Evolutionary conservation across 768 basidiomycete species (phyloP).

Genomic region (Chalciporus pseudorubinellus): DNA sequence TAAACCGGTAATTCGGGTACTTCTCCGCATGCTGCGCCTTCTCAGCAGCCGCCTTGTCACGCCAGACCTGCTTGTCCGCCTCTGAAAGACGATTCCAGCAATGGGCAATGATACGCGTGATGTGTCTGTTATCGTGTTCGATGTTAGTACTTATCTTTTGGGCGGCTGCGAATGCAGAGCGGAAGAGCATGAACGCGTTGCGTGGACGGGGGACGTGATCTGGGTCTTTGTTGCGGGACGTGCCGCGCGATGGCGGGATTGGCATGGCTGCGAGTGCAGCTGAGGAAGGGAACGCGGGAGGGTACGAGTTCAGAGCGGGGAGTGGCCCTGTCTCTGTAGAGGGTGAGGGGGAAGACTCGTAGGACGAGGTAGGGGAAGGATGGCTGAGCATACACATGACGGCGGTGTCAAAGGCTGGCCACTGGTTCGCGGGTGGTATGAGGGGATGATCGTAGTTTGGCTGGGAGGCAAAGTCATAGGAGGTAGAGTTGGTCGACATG

Average conservation of each 20-base stretch:
- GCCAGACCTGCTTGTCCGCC: constrained; percentile 50
- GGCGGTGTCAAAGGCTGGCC: constrained; percentile 27
- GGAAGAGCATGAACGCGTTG: constrained; percentile 56
- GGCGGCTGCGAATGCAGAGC: constrained; percentile 56
- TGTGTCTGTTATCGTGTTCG: constrained; percentile 57
- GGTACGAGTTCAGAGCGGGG: not conserved
- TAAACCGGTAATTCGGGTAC: constrained; percentile 57
- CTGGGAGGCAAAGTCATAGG: constrained; percentile 13
- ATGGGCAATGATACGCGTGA: constrained; percentile 54
- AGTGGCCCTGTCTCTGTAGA: not conserved
- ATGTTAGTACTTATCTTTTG: constrained; percentile 46
- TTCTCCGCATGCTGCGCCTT: constrained; percentile 46
- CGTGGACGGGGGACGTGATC: constrained; percentile 41
- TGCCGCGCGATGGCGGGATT: constrained; percentile 27
- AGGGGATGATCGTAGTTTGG: constrained; percentile 12
- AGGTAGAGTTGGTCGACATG: constrained; percentile 11
- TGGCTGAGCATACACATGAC: constrained; percentile 3
- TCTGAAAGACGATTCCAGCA: constrained; percentile 56
- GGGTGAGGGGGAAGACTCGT: constrained; percentile 11
- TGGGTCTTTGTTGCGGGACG: constrained; percentile 34
- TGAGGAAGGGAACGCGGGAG: constrained; percentile 13
- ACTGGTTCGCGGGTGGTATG: constrained; percentile 13
- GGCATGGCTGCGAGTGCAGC: constrained; percentile 28
- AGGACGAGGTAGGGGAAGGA: constrained; percentile 10
- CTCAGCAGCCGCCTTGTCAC: constrained; percentile 48